phyloP scores from a whole-genome alignment of 768 basidiomycete genomes.

The Leccinum olivaceopallidum region DNA sequence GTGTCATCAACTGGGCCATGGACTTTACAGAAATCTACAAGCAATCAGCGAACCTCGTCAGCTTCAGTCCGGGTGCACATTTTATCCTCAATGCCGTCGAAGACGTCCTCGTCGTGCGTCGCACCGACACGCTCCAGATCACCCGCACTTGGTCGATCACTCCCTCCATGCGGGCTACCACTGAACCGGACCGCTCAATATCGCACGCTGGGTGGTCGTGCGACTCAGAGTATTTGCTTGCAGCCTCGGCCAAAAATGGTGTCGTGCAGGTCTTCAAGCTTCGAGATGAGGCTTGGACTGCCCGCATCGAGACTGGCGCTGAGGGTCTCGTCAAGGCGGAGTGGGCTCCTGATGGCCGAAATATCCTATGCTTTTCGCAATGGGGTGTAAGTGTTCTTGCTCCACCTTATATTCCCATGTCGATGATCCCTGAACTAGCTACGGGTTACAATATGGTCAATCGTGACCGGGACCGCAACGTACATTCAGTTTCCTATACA shows the following conservation, averaged over 20 bases:
- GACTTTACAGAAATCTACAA: constrained; percentile 88
- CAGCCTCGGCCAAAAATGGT: constrained; percentile 71
- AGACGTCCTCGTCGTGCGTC: constrained; percentile 80
- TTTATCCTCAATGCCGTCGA: constrained; percentile 81
- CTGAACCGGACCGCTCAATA: constrained; percentile 46
- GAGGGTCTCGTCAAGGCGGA: constrained; percentile 87
- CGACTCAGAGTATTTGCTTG: constrained; percentile 85
- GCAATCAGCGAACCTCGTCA: constrained; percentile 67
- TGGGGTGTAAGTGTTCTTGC: constrained; percentile 72
- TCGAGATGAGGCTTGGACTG: constrained; percentile 75
- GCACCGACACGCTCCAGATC: constrained; percentile 82
- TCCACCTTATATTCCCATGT: neutral
- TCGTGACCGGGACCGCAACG: constrained; percentile 70
- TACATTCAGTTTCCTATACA: constrained; percentile 87
- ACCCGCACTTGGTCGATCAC: constrained; percentile 77
- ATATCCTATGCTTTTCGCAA: constrained; percentile 86
- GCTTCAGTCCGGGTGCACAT: constrained; percentile 85
- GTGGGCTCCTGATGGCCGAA: constrained; percentile 87
- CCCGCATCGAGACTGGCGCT: constrained; percentile 74
- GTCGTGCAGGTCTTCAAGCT: constrained; percentile 78
- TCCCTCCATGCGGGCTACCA: constrained; percentile 45
- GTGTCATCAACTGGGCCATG: constrained; percentile 42
- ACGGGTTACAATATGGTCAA: constrained; percentile 83
- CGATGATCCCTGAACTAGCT: constrained; percentile 48
- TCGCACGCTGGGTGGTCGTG: constrained; percentile 84